phyloP scores from a whole-genome alignment of 176 grass and related monocot genomes.

The Miscanthus lutarioriparius region DNA sequence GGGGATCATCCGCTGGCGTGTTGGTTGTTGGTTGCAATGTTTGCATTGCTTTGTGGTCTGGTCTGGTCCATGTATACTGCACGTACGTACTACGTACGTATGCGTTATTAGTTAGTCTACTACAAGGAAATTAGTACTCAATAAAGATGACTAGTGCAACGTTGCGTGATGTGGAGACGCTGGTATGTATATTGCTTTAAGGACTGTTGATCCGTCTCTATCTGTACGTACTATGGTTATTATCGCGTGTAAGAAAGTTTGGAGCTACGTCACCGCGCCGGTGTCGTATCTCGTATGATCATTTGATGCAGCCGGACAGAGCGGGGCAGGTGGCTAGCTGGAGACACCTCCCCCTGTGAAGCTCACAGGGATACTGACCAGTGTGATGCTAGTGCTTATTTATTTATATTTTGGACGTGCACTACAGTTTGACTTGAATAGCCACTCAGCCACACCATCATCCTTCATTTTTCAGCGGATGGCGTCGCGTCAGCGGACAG shows the following conservation, averaged over 20 bases:
- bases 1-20: conserved; percentile 4
- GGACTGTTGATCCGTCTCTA: neutral
- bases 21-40: neutral
- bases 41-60: neutral
- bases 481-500: neutral
- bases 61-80: neutral
- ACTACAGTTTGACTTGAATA: neutral
- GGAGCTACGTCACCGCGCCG: neutral
- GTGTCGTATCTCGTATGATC: neutral
- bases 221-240: neutral
- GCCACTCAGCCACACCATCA: neutral
- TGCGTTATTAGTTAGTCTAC: neutral
- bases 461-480: neutral
- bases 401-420: neutral
- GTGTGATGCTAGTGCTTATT: neutral
- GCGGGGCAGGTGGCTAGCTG: neutral
- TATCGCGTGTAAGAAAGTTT: neutral
- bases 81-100: neutral
- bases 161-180: neutral
- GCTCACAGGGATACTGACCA: neutral
- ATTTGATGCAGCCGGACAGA: neutral
- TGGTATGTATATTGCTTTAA: neutral
- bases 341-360: neutral
- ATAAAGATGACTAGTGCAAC: neutral
- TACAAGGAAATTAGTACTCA: neutral